phyloP scores from a whole-genome alignment of 2,329 filamentous ascomycete species.

The Paraphaeosphaeria sporulosa region DNA sequence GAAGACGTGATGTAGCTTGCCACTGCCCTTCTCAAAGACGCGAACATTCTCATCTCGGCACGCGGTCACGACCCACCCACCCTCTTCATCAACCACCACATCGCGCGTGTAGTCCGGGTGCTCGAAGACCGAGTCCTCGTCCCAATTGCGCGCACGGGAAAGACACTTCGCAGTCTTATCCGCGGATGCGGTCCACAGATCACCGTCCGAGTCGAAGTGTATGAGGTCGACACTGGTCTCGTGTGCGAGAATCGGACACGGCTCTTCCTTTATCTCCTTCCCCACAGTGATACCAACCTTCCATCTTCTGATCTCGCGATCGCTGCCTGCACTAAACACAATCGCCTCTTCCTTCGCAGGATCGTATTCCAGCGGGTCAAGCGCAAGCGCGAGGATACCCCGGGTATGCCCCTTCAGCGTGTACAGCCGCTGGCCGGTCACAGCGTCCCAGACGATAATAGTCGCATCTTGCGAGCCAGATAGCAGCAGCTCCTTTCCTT shows the following conservation, averaged over 20 bases:
- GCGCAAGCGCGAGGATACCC: slow-evolving; percentile 78
- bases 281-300: slow-evolving; percentile 54
- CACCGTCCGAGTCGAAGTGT: slow-evolving; percentile 73
- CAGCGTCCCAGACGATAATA: slow-evolving; percentile 79
- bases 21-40: slow-evolving; percentile 80
- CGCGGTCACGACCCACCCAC: slow-evolving; percentile 83
- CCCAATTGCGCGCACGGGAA: slow-evolving; percentile 72
- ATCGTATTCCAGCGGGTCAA: slow-evolving; percentile 67
- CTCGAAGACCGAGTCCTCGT: slow-evolving; percentile 72
- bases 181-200: slow-evolving; percentile 92
- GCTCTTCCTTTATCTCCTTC: slow-evolving; percentile 44
- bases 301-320: slow-evolving; percentile 76
- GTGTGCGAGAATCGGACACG: slow-evolving; percentile 74
- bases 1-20: slow-evolving; percentile 75
- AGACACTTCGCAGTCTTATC: slow-evolving; percentile 89
- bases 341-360: slow-evolving; percentile 52
- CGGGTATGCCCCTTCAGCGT: slow-evolving; percentile 80
- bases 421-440: slow-evolving; percentile 72
- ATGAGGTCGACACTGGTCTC: slow-evolving; percentile 90
- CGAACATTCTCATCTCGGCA: slow-evolving; percentile 92
- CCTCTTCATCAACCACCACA: slow-evolving; percentile 72
- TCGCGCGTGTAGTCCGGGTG: slow-evolving; percentile 93
- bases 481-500: slow-evolving; percentile 63
- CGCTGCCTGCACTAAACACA: slow-evolving; percentile 76
- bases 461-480: slow-evolving; percentile 57